Base-by-base conservation (phyloP, 2,329 filamentous ascomycete genomes). In the Pestalotiopsis sp. region DNA sequence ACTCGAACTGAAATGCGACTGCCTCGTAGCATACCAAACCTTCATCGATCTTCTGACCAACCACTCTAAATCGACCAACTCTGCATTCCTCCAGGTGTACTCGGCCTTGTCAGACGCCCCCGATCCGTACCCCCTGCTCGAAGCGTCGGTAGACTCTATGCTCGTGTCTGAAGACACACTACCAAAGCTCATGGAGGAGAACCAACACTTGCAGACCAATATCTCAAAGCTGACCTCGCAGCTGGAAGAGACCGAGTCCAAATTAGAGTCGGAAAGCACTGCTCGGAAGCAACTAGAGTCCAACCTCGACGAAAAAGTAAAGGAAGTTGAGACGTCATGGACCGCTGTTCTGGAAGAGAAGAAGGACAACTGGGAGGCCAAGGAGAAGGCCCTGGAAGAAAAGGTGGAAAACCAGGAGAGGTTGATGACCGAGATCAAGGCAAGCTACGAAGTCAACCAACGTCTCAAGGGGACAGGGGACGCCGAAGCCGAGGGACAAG, bases 31-130 rank as follows among this genome's bases (percentile, higher is more conserved):
- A 64, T 99, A 99, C 84, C 96, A 99, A 82, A 92, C 92, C 65
- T 99, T 98, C 78, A 98, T 99, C 79, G 96, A 99, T 78, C 90
- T 97, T 68, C 87, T 99, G 70, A 97, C 96, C 23, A 98, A 95
- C 79, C 95, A 98, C 80, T 96, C 94, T 74, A 99, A 99, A 81
- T 90, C 93, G 5, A 93, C 96, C 66, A 97, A 97, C 74, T 95
- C 94, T 17, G 92, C 95, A 6, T 99, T 99, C 77, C 85, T 99
- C 71, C 93, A 97, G 76, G 86, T 96, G 36, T 99, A 99, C 79
- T 96, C 94, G 4, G 93, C 94, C 3, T 85, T 99, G 39, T 97
- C 95, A 66, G 97, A 99, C 83, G 96, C 93, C 1, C 96, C 96
- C 17, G 96, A 99, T 79, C 96, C 96, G 55, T 99, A 98, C 74